phyloP scores from a whole-genome alignment of 2,329 filamentous ascomycete genomes.

The Lachnellula suecica region DNA sequence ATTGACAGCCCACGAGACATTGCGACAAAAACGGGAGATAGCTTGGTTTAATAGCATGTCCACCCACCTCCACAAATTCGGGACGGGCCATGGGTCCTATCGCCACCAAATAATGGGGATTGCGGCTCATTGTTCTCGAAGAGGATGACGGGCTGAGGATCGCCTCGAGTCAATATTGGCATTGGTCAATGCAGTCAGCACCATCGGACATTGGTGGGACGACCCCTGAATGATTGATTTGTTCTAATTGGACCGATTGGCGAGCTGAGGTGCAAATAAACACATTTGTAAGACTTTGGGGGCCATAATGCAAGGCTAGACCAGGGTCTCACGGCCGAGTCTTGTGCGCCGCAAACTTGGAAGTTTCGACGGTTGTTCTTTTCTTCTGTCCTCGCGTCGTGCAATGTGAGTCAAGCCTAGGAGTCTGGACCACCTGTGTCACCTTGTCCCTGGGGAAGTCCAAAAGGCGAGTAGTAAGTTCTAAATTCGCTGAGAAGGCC shows the following conservation, averaged over 20 bases:
- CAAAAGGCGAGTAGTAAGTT: too few species aligned
- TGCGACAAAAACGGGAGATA: not conserved
- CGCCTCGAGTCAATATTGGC: not conserved
- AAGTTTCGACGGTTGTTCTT: too few species aligned
- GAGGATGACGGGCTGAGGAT: not conserved
- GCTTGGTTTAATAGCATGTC: not conserved
- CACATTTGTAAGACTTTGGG: not conserved
- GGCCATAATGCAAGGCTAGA: not conserved
- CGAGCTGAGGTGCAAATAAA: constrained; percentile 2
- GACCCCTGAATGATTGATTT: not conserved
- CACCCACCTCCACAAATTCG: not conserved
- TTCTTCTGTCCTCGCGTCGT: too few species aligned
- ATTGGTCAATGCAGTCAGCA: constrained; percentile 2
- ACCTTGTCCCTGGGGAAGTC: too few species aligned
- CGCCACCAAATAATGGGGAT: not conserved
- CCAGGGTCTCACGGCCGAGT: not conserved
- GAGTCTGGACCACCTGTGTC: too few species aligned
- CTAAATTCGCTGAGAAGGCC: too few species aligned
- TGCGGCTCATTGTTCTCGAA: constrained; percentile 65
- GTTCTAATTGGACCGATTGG: constrained; percentile 7
- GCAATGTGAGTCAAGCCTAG: too few species aligned
- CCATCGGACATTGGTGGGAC: too few species aligned
- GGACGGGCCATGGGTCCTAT: constrained; percentile 2
- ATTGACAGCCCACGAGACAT: not conserved
- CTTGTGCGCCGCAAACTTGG: too few species aligned